Conservation (phyloP, 208 protist species). For the Phytomonas serpens region DNA sequence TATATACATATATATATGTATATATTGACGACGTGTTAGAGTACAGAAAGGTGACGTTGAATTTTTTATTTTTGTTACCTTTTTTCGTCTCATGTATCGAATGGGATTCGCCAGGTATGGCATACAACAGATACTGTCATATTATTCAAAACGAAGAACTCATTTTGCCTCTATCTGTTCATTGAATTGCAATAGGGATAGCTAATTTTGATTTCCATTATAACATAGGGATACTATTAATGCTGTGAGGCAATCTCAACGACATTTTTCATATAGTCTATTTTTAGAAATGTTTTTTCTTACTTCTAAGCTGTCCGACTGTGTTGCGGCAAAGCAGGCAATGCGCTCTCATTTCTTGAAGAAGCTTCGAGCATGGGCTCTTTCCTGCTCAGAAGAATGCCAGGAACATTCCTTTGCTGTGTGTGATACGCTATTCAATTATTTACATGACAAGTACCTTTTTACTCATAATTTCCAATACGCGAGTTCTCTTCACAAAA, state of each 20-base stretch:
- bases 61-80: not conserved
- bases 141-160: not conserved
- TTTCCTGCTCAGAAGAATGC: not conserved
- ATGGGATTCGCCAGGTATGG: not conserved
- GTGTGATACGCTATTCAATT: constrained; percentile 6
- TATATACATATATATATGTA: constrained; percentile 9
- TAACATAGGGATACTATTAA: not conserved
- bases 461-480: not conserved
- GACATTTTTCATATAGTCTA: not conserved
- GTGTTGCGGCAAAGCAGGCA: not conserved
- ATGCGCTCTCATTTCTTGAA: not conserved
- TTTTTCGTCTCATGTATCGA: not conserved
- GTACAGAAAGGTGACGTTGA: not conserved
- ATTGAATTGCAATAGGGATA: not conserved
- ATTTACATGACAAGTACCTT: not conserved
- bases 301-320: not conserved
- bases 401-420: not conserved
- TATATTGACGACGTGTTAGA: not conserved
- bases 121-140: not conserved
- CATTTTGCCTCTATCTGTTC: not conserved
- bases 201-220: not conserved
- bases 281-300: not conserved
- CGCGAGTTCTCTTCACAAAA: not conserved
- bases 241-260: not conserved
- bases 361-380: not conserved